Percentiles rank a stretch among this genome's conserved stretches.
These are phyloP conservation scores for Russula emetica DNA, from an alignment of 768 basidiomycete species.

Conservation along the genomic window DNA sequence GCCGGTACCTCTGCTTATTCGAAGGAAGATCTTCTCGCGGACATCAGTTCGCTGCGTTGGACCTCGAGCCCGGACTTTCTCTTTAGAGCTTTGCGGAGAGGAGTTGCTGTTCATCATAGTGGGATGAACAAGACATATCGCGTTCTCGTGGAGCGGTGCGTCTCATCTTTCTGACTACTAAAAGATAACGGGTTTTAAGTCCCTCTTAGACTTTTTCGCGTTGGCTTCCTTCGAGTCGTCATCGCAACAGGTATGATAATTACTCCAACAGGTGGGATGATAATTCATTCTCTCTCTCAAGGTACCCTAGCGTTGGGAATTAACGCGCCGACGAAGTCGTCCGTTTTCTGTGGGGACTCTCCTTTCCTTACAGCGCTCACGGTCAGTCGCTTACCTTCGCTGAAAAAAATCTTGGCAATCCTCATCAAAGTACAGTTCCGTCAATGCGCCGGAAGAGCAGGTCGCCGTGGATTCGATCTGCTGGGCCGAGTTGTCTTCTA, in stretches of 20 bases:
- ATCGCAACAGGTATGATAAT: conserved; percentile 52
- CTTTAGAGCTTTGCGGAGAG: conserved; percentile 47
- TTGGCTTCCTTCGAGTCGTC: conserved; percentile 58
- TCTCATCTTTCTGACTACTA: neutral
- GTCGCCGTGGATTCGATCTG: conserved; percentile 65
- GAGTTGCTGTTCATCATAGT: conserved; percentile 65
- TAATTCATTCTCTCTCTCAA: conserved; percentile 25
- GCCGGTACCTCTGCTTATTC: conserved; percentile 45
- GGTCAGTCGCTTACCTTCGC: conserved; percentile 36
- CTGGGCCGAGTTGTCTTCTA: conserved; percentile 72
- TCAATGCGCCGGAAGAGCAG: conserved; percentile 70
- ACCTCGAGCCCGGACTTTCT: conserved; percentile 42
- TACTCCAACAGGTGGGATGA: neutral
- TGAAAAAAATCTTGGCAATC: neutral
- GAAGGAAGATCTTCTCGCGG: conserved; percentile 45
- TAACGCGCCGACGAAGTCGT: conserved; percentile 66
- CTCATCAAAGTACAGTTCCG: conserved; percentile 47
- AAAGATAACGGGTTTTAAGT: neutral
- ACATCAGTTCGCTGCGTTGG: conserved; percentile 41
- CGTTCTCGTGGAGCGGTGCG: conserved; percentile 52
- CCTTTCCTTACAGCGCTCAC: conserved; percentile 56
- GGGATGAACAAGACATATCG: conserved; percentile 66
- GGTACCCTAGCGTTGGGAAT: conserved; percentile 71
- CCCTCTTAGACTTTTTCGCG: conserved; percentile 50
- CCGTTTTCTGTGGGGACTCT: conserved; percentile 61